Percentiles rank a stretch among this genome's conserved stretches.
Evolutionary conservation across 2,329 filamentous ascomycete genomes (phyloP).

Genomic region (Hypomyces rosellus): DNA sequence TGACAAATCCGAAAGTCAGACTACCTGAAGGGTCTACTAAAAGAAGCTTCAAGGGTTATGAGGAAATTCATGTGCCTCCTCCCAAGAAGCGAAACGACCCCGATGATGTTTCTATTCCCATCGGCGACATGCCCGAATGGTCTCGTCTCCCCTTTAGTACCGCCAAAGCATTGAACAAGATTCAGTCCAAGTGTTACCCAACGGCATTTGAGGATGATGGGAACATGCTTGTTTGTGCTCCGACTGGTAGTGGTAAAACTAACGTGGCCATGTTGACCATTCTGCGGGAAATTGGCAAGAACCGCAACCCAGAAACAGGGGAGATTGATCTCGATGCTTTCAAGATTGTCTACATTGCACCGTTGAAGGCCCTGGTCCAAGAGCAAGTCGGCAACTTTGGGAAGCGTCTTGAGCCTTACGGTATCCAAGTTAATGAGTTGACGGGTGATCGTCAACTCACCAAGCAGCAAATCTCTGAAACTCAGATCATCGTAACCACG

Average conservation of each 20-base stretch:
- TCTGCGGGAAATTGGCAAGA: slow-evolving; percentile 91
- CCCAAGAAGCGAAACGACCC: slow-evolving; percentile 83
- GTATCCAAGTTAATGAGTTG: slow-evolving; percentile 88
- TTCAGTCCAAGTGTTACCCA: slow-evolving; percentile 90
- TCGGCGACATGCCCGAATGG: slow-evolving; percentile 89
- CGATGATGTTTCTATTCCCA: slow-evolving; percentile 73
- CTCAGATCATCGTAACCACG: slow-evolving; percentile 95
- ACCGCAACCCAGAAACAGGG: slow-evolving; percentile 82
- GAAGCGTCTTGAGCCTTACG: slow-evolving; percentile 81
- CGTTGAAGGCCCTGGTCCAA: slow-evolving; percentile 89
- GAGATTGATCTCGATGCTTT: slow-evolving; percentile 93
- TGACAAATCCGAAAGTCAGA: slow-evolving; percentile 97
- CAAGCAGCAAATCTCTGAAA: slow-evolving; percentile 96
- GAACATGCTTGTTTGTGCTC: slow-evolving; percentile 96
- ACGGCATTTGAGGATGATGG: slow-evolving; percentile 89
- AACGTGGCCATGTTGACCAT: slow-evolving; percentile 98
- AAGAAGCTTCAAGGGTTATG: slow-evolving; percentile 93
- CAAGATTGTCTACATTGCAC: slow-evolving; percentile 97
- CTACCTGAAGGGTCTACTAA: slow-evolving; percentile 93
- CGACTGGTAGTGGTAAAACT: slow-evolving; percentile 95
- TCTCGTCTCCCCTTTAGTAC: slow-evolving; percentile 78
- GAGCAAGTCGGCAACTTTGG: slow-evolving; percentile 98
- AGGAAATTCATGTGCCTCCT: slow-evolving; percentile 93
- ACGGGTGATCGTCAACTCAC: slow-evolving; percentile 97
- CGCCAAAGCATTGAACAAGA: slow-evolving; percentile 83